A percentile compares a stretch with the other conserved stretches of the same genome.
These are phyloP conservation scores for Erodium trifolium DNA, from an alignment of 441 rosid genomes.

Conservation along the genomic window DNA sequence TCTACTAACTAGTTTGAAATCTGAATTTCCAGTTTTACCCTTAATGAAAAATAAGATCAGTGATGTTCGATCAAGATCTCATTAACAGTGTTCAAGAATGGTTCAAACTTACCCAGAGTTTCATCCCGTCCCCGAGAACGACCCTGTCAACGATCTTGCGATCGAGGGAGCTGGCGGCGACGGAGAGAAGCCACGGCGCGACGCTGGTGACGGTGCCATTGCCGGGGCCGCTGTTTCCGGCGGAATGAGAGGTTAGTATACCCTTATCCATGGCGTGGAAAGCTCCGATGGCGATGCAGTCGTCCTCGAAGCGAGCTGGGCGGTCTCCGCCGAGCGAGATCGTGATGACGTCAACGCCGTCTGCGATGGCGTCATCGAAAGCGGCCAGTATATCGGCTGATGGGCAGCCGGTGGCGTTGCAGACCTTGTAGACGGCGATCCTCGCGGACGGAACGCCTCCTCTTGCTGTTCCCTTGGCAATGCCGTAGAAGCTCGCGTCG, in stretches of 20 bases:
- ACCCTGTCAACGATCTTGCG: constrained; percentile 32
- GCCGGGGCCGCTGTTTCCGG: constrained; percentile 36
- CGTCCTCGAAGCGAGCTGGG: not conserved
- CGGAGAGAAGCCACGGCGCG: constrained; percentile 45
- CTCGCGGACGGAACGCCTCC: constrained; percentile 33
- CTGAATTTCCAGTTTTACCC: no score
- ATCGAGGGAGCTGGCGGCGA: constrained; percentile 44
- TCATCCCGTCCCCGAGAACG: constrained; percentile 33
- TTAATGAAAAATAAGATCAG: no score
- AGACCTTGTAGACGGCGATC: constrained; percentile 30
- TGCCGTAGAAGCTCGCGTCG: constrained; percentile 17
- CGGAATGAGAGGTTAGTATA: constrained; percentile 30
- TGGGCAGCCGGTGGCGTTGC: constrained; percentile 16
- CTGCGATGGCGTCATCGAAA: constrained; percentile 49
- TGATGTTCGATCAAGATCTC: no score
- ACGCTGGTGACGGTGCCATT: constrained; percentile 16
- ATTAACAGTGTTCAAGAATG: no score
- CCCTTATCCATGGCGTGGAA: constrained; percentile 19
- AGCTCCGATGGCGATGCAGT: constrained; percentile 31
- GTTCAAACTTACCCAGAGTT: constrained; percentile 26
- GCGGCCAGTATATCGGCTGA: not conserved
- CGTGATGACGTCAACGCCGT: constrained; percentile 41
- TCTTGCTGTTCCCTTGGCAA: constrained; percentile 28
- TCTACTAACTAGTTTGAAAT: no score
- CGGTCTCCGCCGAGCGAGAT: constrained; percentile 24